Base-by-base conservation (phyloP, 192 early-diverging fungal genomes). In the Helicostylum pulchrum region DNA sequence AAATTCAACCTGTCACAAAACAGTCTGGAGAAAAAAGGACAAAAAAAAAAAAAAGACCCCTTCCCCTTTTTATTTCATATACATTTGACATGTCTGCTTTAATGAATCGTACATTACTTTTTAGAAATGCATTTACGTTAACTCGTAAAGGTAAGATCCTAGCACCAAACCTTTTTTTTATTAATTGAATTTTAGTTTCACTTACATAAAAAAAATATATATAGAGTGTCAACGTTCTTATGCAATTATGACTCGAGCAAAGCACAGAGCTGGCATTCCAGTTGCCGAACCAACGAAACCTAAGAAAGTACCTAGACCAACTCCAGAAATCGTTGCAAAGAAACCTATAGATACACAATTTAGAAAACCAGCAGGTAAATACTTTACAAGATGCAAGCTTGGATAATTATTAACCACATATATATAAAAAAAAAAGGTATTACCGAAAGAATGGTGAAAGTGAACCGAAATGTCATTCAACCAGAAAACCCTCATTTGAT, bases 401-500 rank as follows among this genome's bases (percentile, higher is more conserved):
- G 4, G n/a, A 26, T 53, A 10, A 12, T 8, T 57, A 55, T 34
- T 0, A n/a, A 55, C 15, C 0, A 2, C 2, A 26, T 26, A 26
- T 26, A 26, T 26, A 26, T 26, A 26, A 26, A 26, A 26, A n/a
- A 30, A 15, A 57, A 20, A 65, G 73, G 72, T 11, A 70, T 75
- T 59, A 53, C 42, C 10, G 57, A 72, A n/a, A 50, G 78, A 23
- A 26, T 80, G 4, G 57, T 75, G 8, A 78, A 77, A 31, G 72
- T 80, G 0, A 43, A 63, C 45, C 53, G 58, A n/a, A 32, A 72
- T 0, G 73, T 88, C 14, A 53, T 67, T 52, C 89, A 91, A 66
- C 89, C 89, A 12, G 67, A 58, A 7, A 76, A 89, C 56, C 78
- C 89, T 0, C 76, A 84, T 49, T 68, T 86, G 8, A 66, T 75